Percentiles rank a stretch among this genome's conserved stretches.
Conservation (phyloP, 495 filamentous ascomycete genomes). For the Penicillium subrubescens region DNA sequence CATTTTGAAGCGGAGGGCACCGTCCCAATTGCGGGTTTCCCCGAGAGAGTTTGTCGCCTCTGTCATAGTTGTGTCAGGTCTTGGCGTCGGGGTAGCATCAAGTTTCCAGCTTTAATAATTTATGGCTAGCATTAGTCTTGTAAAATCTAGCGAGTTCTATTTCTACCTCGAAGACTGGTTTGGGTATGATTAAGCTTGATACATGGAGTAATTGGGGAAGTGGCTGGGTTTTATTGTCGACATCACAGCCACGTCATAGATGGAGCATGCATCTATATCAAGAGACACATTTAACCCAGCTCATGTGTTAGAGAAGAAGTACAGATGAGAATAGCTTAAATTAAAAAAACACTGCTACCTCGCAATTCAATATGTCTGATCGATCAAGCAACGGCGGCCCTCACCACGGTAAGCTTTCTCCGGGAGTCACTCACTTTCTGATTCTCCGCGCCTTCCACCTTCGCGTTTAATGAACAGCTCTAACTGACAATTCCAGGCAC, state of each 20-base stretch:
- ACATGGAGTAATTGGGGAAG: background rate
- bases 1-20: background rate
- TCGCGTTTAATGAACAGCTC: background rate
- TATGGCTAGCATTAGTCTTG: background rate
- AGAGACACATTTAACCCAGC: background rate
- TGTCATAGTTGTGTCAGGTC: slow-evolving; percentile 3
- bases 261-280: background rate
- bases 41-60: background rate
- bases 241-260: slow-evolving; percentile 1
- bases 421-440: background rate
- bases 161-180: background rate
- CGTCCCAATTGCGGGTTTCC: background rate
- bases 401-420: background rate
- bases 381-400: background rate
- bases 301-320: background rate
- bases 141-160: background rate
- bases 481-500: background rate
- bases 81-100: background rate
- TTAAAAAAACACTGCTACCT: background rate
- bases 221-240: background rate
- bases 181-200: background rate
- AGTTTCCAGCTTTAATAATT: background rate
- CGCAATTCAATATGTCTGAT: slow-evolving; percentile 1
- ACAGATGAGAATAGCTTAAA: background rate
- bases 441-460: background rate